phyloP scores from a whole-genome alignment of 768 basidiomycete species.

The Paxillus involutus region DNA sequence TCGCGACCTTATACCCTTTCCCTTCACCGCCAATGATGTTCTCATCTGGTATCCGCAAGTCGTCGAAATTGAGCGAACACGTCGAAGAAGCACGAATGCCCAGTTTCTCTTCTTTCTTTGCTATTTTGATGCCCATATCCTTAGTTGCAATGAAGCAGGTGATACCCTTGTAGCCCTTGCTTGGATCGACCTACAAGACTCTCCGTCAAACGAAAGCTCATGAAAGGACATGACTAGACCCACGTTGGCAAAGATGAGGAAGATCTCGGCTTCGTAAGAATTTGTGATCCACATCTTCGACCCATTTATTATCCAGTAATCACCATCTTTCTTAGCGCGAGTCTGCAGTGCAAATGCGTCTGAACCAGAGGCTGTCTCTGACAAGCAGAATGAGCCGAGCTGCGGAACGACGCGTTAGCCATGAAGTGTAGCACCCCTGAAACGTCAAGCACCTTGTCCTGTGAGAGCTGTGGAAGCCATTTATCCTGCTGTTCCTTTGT shows the following conservation, averaged over 20 bases:
- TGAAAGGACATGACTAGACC: constrained; percentile 18
- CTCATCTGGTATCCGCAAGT: constrained; percentile 79
- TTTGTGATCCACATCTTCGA: constrained; percentile 99
- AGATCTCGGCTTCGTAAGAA: constrained; percentile 86
- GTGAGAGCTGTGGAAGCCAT: constrained; percentile 82
- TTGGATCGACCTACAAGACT: constrained; percentile 64
- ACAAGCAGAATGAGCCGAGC: constrained; percentile 96
- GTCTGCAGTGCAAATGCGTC: constrained; percentile 98
- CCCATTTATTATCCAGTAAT: constrained; percentile 88
- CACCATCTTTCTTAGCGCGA: constrained; percentile 84
- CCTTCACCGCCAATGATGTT: constrained; percentile 93
- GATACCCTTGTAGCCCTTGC: constrained; percentile 98
- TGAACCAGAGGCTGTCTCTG: constrained; percentile 90
- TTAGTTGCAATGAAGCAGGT: constrained; percentile 96
- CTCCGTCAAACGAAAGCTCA: background rate
- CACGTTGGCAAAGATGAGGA: constrained; percentile 95
- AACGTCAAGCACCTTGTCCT: constrained; percentile 57
- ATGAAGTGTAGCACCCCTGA: background rate
- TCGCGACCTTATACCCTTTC: constrained; percentile 94
- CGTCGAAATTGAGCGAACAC: constrained; percentile 93
- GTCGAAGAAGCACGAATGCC: constrained; percentile 97
- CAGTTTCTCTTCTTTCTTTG: constrained; percentile 98
- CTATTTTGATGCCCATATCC: constrained; percentile 95
- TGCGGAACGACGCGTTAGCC: constrained; percentile 30
- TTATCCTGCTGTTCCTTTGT: constrained; percentile 82